These are phyloP conservation scores for Fusarium sp. DNA, from an alignment of 2,329 filamentous ascomycete genomes.

Conservation along the genomic window DNA sequence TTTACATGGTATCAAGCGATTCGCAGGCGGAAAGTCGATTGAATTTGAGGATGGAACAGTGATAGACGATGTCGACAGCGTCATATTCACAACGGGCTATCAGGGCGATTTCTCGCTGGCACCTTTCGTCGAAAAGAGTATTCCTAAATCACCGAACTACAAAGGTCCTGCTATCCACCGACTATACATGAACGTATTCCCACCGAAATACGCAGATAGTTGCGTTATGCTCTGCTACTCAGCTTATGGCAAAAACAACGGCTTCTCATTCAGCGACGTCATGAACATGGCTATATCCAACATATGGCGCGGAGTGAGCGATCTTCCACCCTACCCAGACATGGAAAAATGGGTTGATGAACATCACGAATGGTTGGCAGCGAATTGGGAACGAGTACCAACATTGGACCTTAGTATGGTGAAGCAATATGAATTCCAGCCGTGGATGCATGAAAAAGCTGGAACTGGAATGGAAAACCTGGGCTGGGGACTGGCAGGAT, in stretches of 20 bases:
- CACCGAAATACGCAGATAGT: conserved; percentile 21
- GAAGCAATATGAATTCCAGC: conserved; percentile 51
- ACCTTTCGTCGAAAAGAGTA: conserved; percentile 14
- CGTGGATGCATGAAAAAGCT: conserved; percentile 54
- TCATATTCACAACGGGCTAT: conserved; percentile 27
- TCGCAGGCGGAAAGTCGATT: conserved; percentile 18
- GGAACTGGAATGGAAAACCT: conserved; percentile 58
- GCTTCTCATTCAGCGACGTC: conserved; percentile 33
- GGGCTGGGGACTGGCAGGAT: conserved; percentile 56
- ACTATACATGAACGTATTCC: conserved; percentile 28
- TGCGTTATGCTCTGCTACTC: conserved; percentile 32
- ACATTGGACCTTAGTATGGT: conserved; percentile 39
- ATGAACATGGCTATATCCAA: conserved; percentile 36
- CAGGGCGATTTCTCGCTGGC: conserved; percentile 16
- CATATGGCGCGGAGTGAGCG: conserved; percentile 26
- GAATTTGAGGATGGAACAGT: conserved; percentile 32
- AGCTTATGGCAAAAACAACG: conserved; percentile 28
- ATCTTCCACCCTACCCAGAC: not conserved
- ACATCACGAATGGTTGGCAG: conserved; percentile 24
- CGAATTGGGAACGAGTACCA: conserved; percentile 15
- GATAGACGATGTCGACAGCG: conserved; percentile 12
- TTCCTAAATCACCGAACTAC: not conserved
- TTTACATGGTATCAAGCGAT: conserved; percentile 11
- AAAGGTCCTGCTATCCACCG: conserved; percentile 12
- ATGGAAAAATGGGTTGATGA: conserved; percentile 34